Base-by-base conservation (phyloP, 495 filamentous ascomycete genomes). In the Trichoderma asperelloides region DNA sequence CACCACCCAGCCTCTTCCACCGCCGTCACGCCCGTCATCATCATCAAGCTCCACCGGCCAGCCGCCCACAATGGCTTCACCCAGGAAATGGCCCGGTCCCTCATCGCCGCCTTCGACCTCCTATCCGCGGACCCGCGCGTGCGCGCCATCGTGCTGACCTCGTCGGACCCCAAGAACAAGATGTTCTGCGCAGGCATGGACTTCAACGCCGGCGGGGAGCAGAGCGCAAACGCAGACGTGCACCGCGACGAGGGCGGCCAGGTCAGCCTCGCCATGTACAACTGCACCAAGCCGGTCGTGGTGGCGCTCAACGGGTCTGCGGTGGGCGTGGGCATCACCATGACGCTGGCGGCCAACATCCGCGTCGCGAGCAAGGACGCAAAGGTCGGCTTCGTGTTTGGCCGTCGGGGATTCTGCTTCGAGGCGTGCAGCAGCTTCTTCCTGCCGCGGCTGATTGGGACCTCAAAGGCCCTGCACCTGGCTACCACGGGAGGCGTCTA, bases 131-230 rank as follows among this genome's bases (percentile, higher is more conserved):
- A 86, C 65, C 77, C 81, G 18, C 80, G 83, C 18, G 85, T 89
- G 33, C 85, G 84, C 67, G 81, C 79, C 13, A 74, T 88, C 41
- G 80, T 88, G 7, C 69, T 89, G 15, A 87, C 87, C 0, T 85
- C 86, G 45, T 67, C 68, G 9, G 71, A 73, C 69, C 70, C 67
- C 66, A 71, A 77, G n/a, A 86, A 86, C 25, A 78, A 77, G 66
- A 84, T 84, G 37, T 90, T 88, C 75, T 89, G 86, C 70, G 86
- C 86, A 11, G 86, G 87, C n/a, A 85, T 85, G 30, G 87, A 89
- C 74, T 73, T 88, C n/a, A 81, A 86, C n/a, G 76, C 76, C 41
- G 84, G 80, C 6, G 86, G 69, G 62, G 21, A 39, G 8, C 33
- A 40, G 30, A 67, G 70, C 39, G 69, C 70, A 45, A 25, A 13